Evolutionary conservation across 495 filamentous ascomycete genomes (phyloP), one percentile per base, ranked within the genome.

Genomic region (Penicillium flavigenum): DNA sequence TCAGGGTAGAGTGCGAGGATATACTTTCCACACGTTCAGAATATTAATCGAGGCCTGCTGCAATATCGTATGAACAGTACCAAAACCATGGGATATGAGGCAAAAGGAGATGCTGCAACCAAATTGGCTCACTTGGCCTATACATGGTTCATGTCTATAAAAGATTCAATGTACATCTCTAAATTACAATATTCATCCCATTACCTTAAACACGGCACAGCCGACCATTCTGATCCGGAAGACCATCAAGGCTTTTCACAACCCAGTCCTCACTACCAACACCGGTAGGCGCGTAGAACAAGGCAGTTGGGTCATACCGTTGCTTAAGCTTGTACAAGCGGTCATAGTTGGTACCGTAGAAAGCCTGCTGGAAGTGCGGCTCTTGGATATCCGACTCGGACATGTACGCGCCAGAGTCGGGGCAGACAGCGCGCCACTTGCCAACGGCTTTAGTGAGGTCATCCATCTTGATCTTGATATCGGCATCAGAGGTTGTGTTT

Each of bases 321-420:
- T 76, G 65, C 77, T 86, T 86, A 32, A 86, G 58, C 45, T 63
- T 47, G 5, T 76, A 66, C 52, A 87, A 66, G 10, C 77, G 69
- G 1, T 56, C 62, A 61, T 88, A 88, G 41, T 82, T 72, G n/a
- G 42, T 51, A 0, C 84, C 86, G 45, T 79, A 90, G 69, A 86
- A 90, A 0, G 81, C 77, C 61, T 79, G 72, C 49, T 85, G 80
- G 71, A 82, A 88, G 48, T 85, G 65, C 0, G 86, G 85, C 67
- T 88, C 84, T 47, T 80, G 71, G n/a, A 82, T 67, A 64, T 88
- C 82, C 26, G 70, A 61, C 63, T 76, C 73, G 34, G 64, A 65
- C 67, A 73, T 69, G 54, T 74, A 74, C 0, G 70, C 69, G n/a
- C 72, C 71, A 0, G 69, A 51, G 0, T 68, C 65, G 4, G 73